These are phyloP conservation scores for Theileria equi DNA, from an alignment of 169 alveolate species.

Conservation along the genomic window DNA sequence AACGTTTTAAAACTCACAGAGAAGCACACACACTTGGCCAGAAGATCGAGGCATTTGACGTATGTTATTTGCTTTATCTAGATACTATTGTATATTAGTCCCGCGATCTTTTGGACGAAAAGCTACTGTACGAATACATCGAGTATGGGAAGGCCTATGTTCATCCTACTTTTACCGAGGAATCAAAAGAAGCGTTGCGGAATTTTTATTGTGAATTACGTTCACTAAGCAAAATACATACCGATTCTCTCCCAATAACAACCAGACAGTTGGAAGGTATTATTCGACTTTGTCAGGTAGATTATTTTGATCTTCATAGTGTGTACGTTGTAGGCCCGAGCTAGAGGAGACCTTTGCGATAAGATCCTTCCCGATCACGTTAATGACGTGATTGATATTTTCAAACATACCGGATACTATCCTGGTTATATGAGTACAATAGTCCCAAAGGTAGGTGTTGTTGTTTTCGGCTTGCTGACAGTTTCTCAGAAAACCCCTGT, in stretches of 20 bases:
- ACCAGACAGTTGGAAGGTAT: conserved; percentile 85
- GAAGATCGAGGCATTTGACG: conserved; percentile 8
- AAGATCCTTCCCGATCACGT: conserved; percentile 60
- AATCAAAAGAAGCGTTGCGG: conserved; percentile 1
- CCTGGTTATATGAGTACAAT: conserved; percentile 17
- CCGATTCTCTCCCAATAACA: conserved; percentile 67
- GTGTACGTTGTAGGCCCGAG: conserved; percentile 82
- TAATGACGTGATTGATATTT: conserved; percentile 66
- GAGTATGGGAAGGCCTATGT: conserved; percentile 34
- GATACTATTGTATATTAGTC: conserved; percentile 1
- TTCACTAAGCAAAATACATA: neutral
- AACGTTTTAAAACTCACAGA: no score
- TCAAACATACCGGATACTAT: conserved; percentile 60
- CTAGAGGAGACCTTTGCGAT: conserved; percentile 77
- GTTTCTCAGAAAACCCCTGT: neutral
- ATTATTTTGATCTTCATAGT: neutral
- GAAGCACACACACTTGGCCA: neutral
- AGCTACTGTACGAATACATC: conserved; percentile 18
- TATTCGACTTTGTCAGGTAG: conserved; percentile 87
- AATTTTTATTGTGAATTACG: conserved; percentile 18
- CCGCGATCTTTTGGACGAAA: conserved; percentile 20
- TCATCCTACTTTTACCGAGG: conserved; percentile 27
- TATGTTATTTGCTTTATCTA: neutral
- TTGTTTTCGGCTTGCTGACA: no score
- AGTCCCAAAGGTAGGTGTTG: neutral